Percentiles rank a stretch among this genome's conserved stretches.
phyloP scores from a whole-genome alignment of 805 yeast genomes.

The Candida maltosa region DNA sequence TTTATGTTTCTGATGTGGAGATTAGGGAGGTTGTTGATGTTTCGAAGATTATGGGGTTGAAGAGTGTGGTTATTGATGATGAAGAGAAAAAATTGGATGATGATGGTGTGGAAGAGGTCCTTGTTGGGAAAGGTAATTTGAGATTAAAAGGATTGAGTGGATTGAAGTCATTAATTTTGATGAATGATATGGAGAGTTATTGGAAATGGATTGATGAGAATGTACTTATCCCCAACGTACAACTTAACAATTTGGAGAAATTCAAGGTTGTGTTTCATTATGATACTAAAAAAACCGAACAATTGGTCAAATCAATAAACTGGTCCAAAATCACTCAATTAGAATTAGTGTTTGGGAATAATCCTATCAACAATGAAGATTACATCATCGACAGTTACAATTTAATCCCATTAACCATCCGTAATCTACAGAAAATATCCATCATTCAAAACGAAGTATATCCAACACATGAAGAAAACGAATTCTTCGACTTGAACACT shows the following conservation, averaged over 20 bases:
- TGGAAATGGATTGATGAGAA: conserved; percentile 14
- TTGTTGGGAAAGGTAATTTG: conserved; percentile 6
- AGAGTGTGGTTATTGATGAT: conserved; percentile 12
- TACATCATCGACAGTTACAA: conserved; percentile 45
- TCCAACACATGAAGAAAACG: conserved; percentile 22
- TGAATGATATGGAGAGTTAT: conserved; percentile 10
- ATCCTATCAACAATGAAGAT: conserved; percentile 38
- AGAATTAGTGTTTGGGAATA: conserved; percentile 56
- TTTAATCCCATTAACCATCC: conserved; percentile 30
- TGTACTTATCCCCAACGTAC: conserved; percentile 1
- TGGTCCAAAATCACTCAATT: conserved; percentile 30
- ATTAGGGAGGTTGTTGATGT: too few relatives aligned
- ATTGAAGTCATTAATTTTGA: conserved; percentile 15
- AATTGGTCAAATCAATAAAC: conserved; percentile 14
- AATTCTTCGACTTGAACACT: conserved; percentile 47
- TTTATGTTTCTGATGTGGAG: neutral
- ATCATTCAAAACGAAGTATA: conserved; percentile 30
- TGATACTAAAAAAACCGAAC: conserved; percentile 11
- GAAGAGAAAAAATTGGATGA: conserved; percentile 12
- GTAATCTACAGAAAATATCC: conserved; percentile 24
- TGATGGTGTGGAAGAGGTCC: conserved; percentile 6
- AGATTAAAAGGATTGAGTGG: neutral
- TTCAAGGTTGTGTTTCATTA: conserved; percentile 26
- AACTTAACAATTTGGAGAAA: conserved; percentile 12
- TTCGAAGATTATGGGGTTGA: too few relatives aligned